Evolutionary conservation across 2,329 filamentous ascomycete genomes (phyloP).

Genomic region (Karstenula rhodostoma): DNA sequence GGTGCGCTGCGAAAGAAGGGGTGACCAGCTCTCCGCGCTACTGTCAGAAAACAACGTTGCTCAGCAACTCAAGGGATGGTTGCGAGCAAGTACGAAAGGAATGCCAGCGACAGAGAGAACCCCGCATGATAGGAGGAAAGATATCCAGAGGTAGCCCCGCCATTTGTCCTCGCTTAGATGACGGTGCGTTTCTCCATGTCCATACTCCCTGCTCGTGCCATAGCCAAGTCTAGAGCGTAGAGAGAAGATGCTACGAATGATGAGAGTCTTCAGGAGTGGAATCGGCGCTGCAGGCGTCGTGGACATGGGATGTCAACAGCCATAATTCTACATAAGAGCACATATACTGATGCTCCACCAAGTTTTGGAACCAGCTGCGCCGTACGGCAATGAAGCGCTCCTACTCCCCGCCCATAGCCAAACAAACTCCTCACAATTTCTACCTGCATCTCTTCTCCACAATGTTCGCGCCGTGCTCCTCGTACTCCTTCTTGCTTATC

Average conservation of each 20-base stretch:
- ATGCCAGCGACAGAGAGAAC: not conserved
- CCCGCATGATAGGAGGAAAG: not conserved
- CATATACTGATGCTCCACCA: not conserved
- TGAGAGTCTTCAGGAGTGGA: too few relatives aligned
- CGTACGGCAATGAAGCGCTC: not conserved
- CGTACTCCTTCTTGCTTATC: conserved; percentile 97
- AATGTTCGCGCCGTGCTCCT: conserved; percentile 89
- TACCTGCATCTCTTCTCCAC: conserved; percentile 97
- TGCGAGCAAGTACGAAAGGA: not conserved
- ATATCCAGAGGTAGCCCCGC: not conserved
- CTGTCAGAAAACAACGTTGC: not conserved
- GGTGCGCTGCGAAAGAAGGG: not conserved
- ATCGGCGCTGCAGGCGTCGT: too few relatives aligned
- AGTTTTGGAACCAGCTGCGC: not conserved
- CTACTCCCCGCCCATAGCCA: conserved; percentile 1
- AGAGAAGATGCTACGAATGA: too few relatives aligned
- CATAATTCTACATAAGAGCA: not conserved
- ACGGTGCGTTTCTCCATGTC: not conserved
- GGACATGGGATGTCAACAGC: not conserved
- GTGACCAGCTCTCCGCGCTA: not conserved
- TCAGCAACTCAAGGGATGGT: not conserved
- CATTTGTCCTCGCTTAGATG: not conserved
- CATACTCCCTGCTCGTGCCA: too few relatives aligned
- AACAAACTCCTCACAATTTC: not conserved
- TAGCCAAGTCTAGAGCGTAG: too few relatives aligned